Percentiles rank a stretch among this genome's conserved stretches.
These are phyloP conservation scores for Boletellus ananas DNA, from an alignment of 768 basidiomycete species.

Conservation along the genomic window DNA sequence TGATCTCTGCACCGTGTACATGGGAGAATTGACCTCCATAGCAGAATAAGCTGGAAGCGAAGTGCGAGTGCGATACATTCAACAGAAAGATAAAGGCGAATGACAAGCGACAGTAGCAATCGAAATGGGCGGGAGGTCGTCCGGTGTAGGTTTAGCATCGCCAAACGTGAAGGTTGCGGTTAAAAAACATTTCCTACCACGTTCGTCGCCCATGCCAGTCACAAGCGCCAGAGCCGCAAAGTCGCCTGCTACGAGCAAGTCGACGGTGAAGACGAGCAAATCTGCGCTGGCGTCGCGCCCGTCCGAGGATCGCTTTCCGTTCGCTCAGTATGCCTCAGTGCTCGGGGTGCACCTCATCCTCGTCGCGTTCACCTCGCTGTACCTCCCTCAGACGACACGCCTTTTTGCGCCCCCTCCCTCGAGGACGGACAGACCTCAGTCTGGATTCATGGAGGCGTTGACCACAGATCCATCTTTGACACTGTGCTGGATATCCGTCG, in stretches of 20 bases:
- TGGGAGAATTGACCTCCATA: conserved; percentile 4
- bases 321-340: conserved; percentile 58
- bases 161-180: not conserved
- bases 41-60: not conserved
- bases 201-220: conserved; percentile 1
- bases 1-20: not conserved
- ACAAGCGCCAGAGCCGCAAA: not conserved
- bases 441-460: conserved; percentile 62
- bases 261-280: not conserved
- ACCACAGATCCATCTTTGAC: conserved; percentile 60
- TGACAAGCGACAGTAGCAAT: conserved; percentile 2
- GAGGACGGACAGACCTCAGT: conserved; percentile 60
- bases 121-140: not conserved
- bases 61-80: conserved; percentile 1
- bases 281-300: not conserved
- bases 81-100: not conserved
- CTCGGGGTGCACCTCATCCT: conserved; percentile 67
- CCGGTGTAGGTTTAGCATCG: not conserved
- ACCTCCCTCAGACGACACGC: conserved; percentile 61
- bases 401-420: conserved; percentile 38
- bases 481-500: conserved; percentile 52
- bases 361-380: conserved; percentile 60
- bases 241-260: not conserved
- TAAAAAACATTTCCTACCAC: not conserved
- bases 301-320: conserved; percentile 38